Conservation (phyloP, 1,284 basidiomycete genomes). For the Leccinum pachyderme region DNA sequence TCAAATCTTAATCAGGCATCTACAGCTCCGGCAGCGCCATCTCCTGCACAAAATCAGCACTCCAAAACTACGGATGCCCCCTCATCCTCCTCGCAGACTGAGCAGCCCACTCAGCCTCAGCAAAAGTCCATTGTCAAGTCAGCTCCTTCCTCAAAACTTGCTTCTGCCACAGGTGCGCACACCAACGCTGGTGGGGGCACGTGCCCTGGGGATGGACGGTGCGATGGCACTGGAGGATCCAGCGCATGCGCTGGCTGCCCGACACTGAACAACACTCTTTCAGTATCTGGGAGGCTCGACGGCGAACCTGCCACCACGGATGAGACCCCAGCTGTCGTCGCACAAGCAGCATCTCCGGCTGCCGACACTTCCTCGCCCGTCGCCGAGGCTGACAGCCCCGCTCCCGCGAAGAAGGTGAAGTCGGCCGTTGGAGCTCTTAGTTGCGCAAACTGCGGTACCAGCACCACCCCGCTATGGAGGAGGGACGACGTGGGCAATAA, state of each 20-base stretch:
- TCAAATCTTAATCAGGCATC: slow-evolving; percentile 36
- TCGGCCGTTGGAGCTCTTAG: slow-evolving; percentile 75
- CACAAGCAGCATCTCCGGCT: slow-evolving; percentile 22
- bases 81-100: slow-evolving; percentile 26
- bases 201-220: slow-evolving; percentile 93
- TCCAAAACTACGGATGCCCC: slow-evolving; percentile 32
- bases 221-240: slow-evolving; percentile 92
- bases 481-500: slow-evolving; percentile 93
- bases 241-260: slow-evolving; percentile 91
- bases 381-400: slow-evolving; percentile 27
- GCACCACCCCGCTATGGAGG: slow-evolving; percentile 92
- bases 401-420: slow-evolving; percentile 30
- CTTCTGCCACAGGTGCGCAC: slow-evolving; percentile 31
- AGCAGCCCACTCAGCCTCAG: slow-evolving; percentile 24
- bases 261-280: slow-evolving; percentile 83
- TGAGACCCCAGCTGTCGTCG: slow-evolving; percentile 15
- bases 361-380: slow-evolving; percentile 34
- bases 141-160: slow-evolving; percentile 21
- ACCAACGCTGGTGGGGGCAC: slow-evolving; percentile 56
- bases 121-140: slow-evolving; percentile 29
- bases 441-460: slow-evolving; percentile 91
- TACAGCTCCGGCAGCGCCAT: slow-evolving; percentile 21
- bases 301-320: slow-evolving; percentile 29
- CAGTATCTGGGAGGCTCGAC: slow-evolving; percentile 41
- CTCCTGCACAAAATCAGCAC: slow-evolving; percentile 33